Evolutionary conservation across 495 filamentous ascomycete genomes (phyloP), one percentile per base, ranked within the genome.

Genomic region (Penicillium diatomitis): DNA sequence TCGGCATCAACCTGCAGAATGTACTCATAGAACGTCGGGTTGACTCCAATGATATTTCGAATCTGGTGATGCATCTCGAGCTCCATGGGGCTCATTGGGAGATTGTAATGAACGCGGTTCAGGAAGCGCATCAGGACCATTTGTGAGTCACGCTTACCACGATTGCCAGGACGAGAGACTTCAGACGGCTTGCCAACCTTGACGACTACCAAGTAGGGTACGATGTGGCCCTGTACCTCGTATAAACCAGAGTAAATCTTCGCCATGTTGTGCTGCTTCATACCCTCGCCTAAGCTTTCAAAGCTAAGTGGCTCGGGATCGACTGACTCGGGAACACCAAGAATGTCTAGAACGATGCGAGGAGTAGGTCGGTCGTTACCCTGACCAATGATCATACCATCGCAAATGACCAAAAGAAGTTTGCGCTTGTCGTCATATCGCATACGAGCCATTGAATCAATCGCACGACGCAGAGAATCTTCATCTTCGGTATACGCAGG

Each of bases 11-110:
- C 94, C 67, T 95, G 88, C 33, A 99, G 68, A 63, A 96, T 86
- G 63, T 87, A 99, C 62, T 99, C 92, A 71, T 99, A 99, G 64
- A 99, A 95, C 29, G 87, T 92, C 1, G 92, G 92, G 66, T 99
- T 95, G 52, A 99, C 92, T 45, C 92, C 92, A 53, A 99, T 99
- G 57, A 99, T 90, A 65, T 99, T 99, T 43, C 89, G 85, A 58
- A 99, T 96, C 60, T 99, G 94, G 61, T 99, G 92, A 65, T 95
- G 87, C 83, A 99, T 96, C 63, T 99, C 92, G 36, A 99, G 76
- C 66, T 99, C 94, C 53, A 99, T 78, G 27, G 92, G 92, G 56
- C 81, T 92, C 92, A 99, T 99, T 10, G 94, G 73, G 37, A 87
- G 70, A 64, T 95, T 95, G 74, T 99, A 95, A 67, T 97, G 92